Base-by-base conservation (phyloP, 257 asterid species). In the Petrea volubilis region DNA sequence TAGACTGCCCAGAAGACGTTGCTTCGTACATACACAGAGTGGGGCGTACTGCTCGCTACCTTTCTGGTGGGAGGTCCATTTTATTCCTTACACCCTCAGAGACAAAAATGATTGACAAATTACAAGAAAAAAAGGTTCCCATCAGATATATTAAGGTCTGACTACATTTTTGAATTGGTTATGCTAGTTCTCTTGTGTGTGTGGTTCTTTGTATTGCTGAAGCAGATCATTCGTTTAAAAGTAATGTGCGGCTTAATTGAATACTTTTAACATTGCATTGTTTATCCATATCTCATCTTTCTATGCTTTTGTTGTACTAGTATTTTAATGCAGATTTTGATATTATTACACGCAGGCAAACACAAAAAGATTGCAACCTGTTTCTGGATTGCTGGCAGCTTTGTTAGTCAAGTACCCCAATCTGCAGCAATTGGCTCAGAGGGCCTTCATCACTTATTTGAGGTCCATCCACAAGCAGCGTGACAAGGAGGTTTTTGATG, bases 21-120 rank as follows among this genome's bases (percentile, higher is more conserved):
- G 97, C 86, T 72, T 71, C 97, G 12, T 95, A 95, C 90, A 85
- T 92, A 79, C 99, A 95, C 78, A 87, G 97, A 85, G 99, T 92
- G 72, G 98, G 99, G 44, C 88, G 99, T 36, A 95, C 99, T 79
- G 99, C 99, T 68, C 96, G 99, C 60, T 92, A 90, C 85, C 82
- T 73, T 73, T 92, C 98, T 38, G 87, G 87, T 49, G 99, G 99
- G 73, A 90, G 77, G 78, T 85, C 99, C 68, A 74, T 95, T 62
- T 79, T 95, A 68, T 95, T 95, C 74, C 89, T 95, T 60, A 67
- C 80, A 52, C 98, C 97, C 63, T 88, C 98, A 3, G 99, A 95
- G 78, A 79, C 78, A 68, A 89, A 87, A 69, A 95, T 95, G 91
- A 79, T 92, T 23, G 89, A 86, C 63, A 92, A 87, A 67, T 85